Base-by-base conservation (phyloP, 1,139 yeast species). In the Blastobotrys apis region DNA sequence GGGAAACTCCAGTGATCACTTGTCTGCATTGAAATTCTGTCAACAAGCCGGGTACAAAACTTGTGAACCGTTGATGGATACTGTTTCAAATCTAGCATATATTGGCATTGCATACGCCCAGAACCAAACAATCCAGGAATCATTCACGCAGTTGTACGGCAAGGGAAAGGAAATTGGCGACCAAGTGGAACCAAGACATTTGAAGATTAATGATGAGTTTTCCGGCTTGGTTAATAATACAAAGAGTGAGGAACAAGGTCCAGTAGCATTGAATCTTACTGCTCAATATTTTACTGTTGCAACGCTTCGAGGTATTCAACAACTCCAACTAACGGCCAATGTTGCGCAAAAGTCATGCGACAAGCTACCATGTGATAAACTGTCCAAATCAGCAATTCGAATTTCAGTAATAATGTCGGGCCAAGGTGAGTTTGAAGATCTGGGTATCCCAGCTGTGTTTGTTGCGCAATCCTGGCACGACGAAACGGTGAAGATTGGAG, bases 401-500 rank as follows among this genome's bases (percentile, higher is more conserved):
- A 12, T 29, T 13, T 13, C 30, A 8, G 21, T 38, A 10, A 30
- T 21, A n/a, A 19, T 13, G 4, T 20, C 29, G 9, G 41, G 41
- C 4, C 3, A 12, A 10, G 41, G 41, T 3, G 13, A 30, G 3
- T 38, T 38, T 22, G 25, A 30, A 19, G 35, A 38, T 13, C 21
- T 38, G 20, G 9, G 8, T n/a, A 38, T 38, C 20, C 41, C 41
- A 8, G 26, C 41, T 5, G 31, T 38, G 30, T 31, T 38, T 5
- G 30, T 32, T 4, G 30, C 41, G 4, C 27, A 38, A 13, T 21
- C 36, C 2, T 38, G 41, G 41, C 22, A 22, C 8, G n/a, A 15
- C n/a, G 41, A 23, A 5, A 23, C 35, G 8, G 20, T 12, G 13
- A 2, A 13, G 8, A 13, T 29, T 26, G 36, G 36, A 12, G 17